Evolutionary conservation across 108 stramenopile genomes (phyloP).

Genomic region (Cyclotella baltica): DNA sequence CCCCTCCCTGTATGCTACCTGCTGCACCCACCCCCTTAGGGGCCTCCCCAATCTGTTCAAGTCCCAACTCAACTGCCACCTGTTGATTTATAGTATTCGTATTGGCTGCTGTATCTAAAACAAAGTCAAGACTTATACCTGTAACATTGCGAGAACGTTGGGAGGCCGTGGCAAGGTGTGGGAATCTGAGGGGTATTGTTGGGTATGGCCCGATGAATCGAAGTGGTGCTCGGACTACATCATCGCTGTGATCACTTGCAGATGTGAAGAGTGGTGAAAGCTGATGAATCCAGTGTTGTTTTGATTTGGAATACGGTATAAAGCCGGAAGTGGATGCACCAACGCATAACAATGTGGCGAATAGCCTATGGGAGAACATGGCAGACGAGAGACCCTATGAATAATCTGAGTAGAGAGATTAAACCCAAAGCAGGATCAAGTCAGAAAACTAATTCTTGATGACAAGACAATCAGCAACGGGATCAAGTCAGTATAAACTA

Average conservation of each 20-base stretch:
- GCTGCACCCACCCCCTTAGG: constrained; percentile 63
- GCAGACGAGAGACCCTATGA: no score
- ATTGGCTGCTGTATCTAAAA: constrained; percentile 81
- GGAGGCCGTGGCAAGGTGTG: constrained; percentile 66
- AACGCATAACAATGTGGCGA: background rate
- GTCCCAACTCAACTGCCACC: constrained; percentile 64
- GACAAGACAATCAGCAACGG: no score
- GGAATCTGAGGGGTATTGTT: constrained; percentile 70
- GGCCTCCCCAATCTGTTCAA: constrained; percentile 64
- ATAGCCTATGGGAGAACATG: background rate
- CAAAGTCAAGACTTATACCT: constrained; percentile 75
- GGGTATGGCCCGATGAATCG: constrained; percentile 80
- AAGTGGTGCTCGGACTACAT: constrained; percentile 60
- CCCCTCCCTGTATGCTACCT: constrained; percentile 68
- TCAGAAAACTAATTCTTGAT: no score
- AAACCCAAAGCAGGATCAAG: no score
- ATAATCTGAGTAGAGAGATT: no score
- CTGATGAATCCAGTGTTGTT: background rate
- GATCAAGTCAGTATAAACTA: background rate
- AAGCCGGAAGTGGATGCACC: background rate
- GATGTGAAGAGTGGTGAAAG: background rate
- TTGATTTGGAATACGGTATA: background rate
- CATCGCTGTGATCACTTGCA: background rate
- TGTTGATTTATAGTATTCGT: constrained; percentile 75
- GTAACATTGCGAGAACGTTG: constrained; percentile 67